Evolutionary conservation across 2,329 filamentous ascomycete genomes (phyloP), one percentile per base, ranked within the genome.

Genomic region (Pseudofabraea citricarpa): DNA sequence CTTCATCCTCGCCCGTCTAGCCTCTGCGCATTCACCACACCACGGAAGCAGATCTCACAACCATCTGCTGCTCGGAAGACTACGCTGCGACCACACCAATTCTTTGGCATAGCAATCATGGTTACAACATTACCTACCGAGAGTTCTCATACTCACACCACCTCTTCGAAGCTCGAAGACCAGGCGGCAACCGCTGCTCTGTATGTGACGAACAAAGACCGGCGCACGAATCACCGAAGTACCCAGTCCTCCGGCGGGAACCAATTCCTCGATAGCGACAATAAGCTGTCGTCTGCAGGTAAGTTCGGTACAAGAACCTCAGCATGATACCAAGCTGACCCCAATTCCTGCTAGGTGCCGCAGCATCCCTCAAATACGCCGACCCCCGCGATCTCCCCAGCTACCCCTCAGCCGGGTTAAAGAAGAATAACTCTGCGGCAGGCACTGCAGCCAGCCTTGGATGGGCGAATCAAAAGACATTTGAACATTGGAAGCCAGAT

Each of bases 391-490:
- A 87, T 54, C 75, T 93, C 18, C 87, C 87, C 27, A 86, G 83
- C 57, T 91, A 75, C 56, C 86, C 87, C 10, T 81, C 83, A 8
- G 62, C 73, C 45, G 84, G 86, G 27, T 71, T 88, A 32, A 60
- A 71, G 38, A 68, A 67, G 44, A 65, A 70, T 36, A 68, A 64
- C 32, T 65, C 72, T 40, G 87, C 87, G 44, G 87, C 87, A 47
- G 78, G 83, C 51, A 80, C 85, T 43, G 89, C 88, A 42, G 87
- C 87, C 31, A 78, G 75, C 40, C 69, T 91, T 36, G 87, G 87
- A 40, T 86, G 87, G 71, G 73, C 79, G 38, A 86, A 79, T 57
- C 79, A 79, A 54, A 86, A 79, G 58, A 63, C 78, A 3, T 69
- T 81, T 40, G 75, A 86, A 60, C 69, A 72, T 59, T 86, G 82